Conservation (phyloP, 2,329 filamentous ascomycete genomes). For the Penicillium sumatraense region DNA sequence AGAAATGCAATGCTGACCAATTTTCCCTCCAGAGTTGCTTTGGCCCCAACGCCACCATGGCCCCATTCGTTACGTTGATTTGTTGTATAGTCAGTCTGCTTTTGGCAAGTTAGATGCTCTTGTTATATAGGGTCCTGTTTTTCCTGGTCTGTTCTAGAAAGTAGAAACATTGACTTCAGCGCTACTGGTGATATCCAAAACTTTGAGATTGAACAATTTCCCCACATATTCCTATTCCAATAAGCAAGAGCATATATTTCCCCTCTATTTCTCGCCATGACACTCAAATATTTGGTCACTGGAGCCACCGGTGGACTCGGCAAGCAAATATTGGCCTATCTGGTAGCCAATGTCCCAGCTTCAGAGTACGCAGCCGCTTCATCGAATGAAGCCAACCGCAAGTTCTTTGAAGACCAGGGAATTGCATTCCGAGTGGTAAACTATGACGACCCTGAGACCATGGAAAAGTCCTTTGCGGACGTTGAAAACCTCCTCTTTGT, state of each 20-base stretch:
- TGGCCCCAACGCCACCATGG: background rate
- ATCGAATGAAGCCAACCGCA: constrained; percentile 49
- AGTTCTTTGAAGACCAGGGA: constrained; percentile 46
- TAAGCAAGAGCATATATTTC: background rate
- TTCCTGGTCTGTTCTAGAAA: too few species aligned
- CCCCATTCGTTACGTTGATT: too few species aligned
- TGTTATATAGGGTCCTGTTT: too few species aligned
- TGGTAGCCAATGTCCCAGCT: constrained; percentile 41
- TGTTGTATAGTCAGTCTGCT: too few species aligned
- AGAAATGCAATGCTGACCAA: background rate
- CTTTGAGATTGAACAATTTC: too few species aligned
- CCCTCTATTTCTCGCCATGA: constrained; percentile 22
- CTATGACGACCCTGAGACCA: constrained; percentile 54
- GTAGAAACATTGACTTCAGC: too few species aligned
- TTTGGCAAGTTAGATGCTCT: too few species aligned
- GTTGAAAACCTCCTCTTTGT: constrained; percentile 63
- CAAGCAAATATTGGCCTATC: constrained; percentile 36
- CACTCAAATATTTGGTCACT: constrained; percentile 44
- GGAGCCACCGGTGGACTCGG: constrained; percentile 46
- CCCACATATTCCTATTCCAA: too few species aligned
- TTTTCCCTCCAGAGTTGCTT: background rate
- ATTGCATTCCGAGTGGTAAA: constrained; percentile 57
- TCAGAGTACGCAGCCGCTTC: constrained; percentile 57
- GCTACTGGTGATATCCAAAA: too few species aligned
- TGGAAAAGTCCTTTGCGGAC: constrained; percentile 55